Conservation (phyloP, 192 early-diverging fungal species). For the Podila epigama region DNA sequence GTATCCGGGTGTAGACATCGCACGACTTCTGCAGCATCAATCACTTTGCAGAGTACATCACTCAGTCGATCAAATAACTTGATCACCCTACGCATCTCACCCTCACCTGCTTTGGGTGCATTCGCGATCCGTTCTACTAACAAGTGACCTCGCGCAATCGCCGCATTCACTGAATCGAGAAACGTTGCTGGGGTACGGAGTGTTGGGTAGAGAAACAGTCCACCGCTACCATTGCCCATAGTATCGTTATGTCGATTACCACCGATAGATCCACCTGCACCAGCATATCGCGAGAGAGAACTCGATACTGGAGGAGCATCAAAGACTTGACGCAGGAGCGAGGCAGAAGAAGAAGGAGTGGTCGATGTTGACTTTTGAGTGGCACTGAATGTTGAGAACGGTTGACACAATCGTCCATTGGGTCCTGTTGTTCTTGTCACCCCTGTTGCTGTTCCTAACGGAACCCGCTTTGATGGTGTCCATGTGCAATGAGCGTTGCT, state of each 20-base stretch:
- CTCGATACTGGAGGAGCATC: conserved; percentile 15
- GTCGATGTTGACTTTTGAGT: neutral
- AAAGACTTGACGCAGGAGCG: conserved; percentile 34
- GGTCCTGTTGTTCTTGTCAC: neutral
- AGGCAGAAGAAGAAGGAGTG: too few relatives aligned
- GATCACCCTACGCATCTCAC: conserved; percentile 77
- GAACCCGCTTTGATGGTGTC: neutral
- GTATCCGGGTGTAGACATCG: conserved; percentile 88
- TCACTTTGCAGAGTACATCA: conserved; percentile 88
- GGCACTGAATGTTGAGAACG: neutral
- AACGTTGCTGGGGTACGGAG: conserved; percentile 52
- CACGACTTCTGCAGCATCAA: conserved; percentile 93
- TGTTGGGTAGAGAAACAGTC: conserved; percentile 54
- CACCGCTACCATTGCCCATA: conserved; percentile 13
- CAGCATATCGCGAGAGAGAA: conserved; percentile 16
- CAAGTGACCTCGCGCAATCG: conserved; percentile 57
- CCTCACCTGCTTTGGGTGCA: conserved; percentile 53
- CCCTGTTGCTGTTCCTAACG: neutral
- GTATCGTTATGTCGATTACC: too few relatives aligned
- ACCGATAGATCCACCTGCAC: too few relatives aligned
- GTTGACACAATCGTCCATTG: neutral
- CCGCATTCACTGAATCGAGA: conserved; percentile 53
- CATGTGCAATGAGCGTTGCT: neutral
- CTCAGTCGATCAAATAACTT: conserved; percentile 89
- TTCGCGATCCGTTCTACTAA: conserved; percentile 60